Evolutionary conservation across 768 basidiomycete species (phyloP).

Genomic region (Leccinum pellstonianum): DNA sequence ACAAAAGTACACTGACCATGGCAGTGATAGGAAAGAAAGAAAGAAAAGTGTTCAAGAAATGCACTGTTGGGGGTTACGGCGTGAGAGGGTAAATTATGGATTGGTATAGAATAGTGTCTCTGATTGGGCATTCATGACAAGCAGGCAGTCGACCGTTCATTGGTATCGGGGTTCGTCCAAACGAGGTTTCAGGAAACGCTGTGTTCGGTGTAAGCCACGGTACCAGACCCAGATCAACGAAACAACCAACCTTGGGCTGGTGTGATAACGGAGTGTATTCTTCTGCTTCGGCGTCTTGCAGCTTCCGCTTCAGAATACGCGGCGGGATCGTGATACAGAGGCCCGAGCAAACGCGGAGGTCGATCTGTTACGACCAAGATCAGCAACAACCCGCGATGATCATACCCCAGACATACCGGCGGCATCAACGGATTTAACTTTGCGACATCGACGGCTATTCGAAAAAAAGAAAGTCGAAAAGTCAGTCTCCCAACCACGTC

Average conservation of each 20-base stretch:
- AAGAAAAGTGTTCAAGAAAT: neutral
- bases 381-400: neutral
- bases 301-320: constrained; percentile 24
- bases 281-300: constrained; percentile 17
- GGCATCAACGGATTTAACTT: constrained; percentile 6
- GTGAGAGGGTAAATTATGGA: neutral
- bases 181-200: constrained; percentile 20
- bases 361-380: constrained; percentile 2
- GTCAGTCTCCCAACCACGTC: neutral
- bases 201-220: neutral
- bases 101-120: constrained; percentile 8
- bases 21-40: constrained; percentile 1
- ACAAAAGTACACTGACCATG: constrained; percentile 1
- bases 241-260: constrained; percentile 21
- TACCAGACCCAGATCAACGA: neutral
- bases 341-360: constrained; percentile 14
- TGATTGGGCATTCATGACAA: constrained; percentile 1
- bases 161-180: constrained; percentile 14
- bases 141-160: constrained; percentile 1
- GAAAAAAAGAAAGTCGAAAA: neutral
- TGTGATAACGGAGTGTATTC: neutral
- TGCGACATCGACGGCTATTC: constrained; percentile 11
- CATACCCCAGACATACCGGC: constrained; percentile 18
- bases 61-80: neutral
- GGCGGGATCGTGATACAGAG: constrained; percentile 28